These are phyloP conservation scores for Myxozyma udenii DNA, from an alignment of 805 yeast genomes.

Conservation along the genomic window DNA sequence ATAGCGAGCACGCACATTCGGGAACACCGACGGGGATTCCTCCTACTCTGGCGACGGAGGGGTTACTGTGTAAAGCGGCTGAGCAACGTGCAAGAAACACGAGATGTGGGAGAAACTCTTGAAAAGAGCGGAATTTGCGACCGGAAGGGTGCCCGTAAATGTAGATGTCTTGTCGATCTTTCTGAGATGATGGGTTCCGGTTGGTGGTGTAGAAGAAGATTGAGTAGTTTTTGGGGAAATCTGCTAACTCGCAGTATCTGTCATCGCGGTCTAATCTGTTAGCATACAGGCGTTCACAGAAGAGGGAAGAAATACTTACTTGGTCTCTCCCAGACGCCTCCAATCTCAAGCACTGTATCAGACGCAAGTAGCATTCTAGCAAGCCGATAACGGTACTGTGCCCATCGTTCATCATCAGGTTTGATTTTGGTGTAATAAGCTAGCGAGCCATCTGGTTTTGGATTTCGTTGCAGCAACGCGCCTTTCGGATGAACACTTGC, in stretches of 20 bases:
- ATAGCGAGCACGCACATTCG: constrained; percentile 6
- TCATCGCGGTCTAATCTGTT: too few relatives aligned
- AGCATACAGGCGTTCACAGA: not conserved
- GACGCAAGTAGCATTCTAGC: too few relatives aligned
- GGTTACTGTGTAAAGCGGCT: not conserved
- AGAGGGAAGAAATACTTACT: not conserved
- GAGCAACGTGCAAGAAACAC: constrained; percentile 11
- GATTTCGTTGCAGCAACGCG: not conserved
- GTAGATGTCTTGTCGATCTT: constrained; percentile 10
- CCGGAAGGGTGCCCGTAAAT: constrained; percentile 30
- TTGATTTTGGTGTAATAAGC: constrained; percentile 2
- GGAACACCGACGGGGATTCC: not conserved
- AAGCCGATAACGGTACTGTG: not conserved
- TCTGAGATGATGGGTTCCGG: not conserved
- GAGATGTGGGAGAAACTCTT: constrained; percentile 21
- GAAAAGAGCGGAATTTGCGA: constrained; percentile 12
- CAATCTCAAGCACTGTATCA: too few relatives aligned
- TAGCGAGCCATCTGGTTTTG: not conserved
- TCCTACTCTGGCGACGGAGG: not conserved
- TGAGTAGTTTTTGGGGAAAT: constrained; percentile 11
- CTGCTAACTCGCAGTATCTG: too few relatives aligned
- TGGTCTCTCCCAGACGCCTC: not conserved
- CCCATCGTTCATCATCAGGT: not conserved
- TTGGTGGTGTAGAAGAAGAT: constrained; percentile 8
- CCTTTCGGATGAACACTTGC: constrained; percentile 3